Percentiles rank a stretch among this genome's conserved stretches.
Conservation (phyloP, 1,139 yeast genomes). For the Pichia norvegensis region DNA sequence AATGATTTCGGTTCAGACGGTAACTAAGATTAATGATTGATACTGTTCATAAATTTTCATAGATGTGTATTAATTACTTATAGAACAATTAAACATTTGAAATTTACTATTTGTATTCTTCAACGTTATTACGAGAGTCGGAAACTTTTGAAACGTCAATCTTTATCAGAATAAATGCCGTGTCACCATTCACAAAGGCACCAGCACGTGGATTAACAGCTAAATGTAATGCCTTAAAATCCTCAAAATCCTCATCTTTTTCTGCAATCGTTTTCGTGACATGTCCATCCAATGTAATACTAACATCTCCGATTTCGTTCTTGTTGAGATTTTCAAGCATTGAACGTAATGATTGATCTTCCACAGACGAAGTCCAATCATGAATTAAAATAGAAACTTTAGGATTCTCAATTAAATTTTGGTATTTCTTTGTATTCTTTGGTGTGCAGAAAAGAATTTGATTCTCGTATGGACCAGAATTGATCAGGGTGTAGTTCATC, state of each 20-base stretch:
- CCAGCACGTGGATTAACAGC: constrained; percentile 62
- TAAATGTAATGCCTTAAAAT: constrained; percentile 51
- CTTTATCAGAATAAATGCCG: constrained; percentile 57
- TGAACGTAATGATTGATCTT: background rate
- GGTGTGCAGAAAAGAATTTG: constrained; percentile 62
- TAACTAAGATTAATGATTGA: too few species aligned
- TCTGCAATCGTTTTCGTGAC: constrained; percentile 43
- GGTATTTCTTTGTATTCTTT: constrained; percentile 59
- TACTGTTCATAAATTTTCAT: too few species aligned
- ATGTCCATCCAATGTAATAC: constrained; percentile 67
- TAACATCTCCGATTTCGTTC: constrained; percentile 64
- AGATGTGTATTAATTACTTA: background rate
- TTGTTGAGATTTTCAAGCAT: constrained; percentile 62
- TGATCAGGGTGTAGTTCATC: constrained; percentile 75
- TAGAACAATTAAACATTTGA: background rate
- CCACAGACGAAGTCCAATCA: constrained; percentile 51
- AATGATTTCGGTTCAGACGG: constrained; percentile 97
- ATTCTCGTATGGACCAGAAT: constrained; percentile 27
- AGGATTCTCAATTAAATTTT: constrained; percentile 60
- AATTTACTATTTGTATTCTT: background rate
- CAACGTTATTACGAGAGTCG: constrained; percentile 63
- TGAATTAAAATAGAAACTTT: constrained; percentile 74
- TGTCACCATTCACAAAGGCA: constrained; percentile 56
- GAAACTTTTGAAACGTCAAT: constrained; percentile 70
- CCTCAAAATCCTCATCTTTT: constrained; percentile 37